phyloP scores from a whole-genome alignment of 2,329 filamentous ascomycete genomes.

The Fusarium sp. region DNA sequence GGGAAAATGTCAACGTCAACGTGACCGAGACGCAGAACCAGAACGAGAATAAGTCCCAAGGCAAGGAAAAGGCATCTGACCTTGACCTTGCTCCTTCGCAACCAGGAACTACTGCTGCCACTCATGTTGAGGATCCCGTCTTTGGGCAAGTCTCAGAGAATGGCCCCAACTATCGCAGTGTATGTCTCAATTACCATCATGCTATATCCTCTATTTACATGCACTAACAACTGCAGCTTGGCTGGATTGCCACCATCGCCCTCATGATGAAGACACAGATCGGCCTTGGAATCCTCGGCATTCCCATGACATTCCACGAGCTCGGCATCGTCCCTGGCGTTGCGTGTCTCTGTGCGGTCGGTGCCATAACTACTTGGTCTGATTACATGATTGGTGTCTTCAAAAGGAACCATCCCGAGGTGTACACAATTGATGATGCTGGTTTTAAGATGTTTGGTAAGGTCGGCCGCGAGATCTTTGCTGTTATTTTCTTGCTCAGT shows the following conservation, averaged over 20 bases:
- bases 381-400: slow-evolving; percentile 64
- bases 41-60: not conserved
- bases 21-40: not conserved
- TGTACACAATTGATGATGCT: slow-evolving; percentile 67
- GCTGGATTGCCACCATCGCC: slow-evolving; percentile 58
- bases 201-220: too few species aligned
- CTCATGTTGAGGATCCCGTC: slow-evolving; percentile 30
- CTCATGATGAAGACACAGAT: slow-evolving; percentile 63
- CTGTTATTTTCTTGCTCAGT: slow-evolving; percentile 54
- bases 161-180: slow-evolving; percentile 51
- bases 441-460: slow-evolving; percentile 62
- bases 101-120: not conserved
- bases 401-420: slow-evolving; percentile 62
- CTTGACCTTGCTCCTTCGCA: slow-evolving; percentile 17
- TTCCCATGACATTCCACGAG: slow-evolving; percentile 60
- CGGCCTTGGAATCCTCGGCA: slow-evolving; percentile 63
- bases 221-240: slow-evolving; percentile 49
- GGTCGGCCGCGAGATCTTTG: slow-evolving; percentile 59
- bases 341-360: slow-evolving; percentile 57
- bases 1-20: not conserved
- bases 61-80: not conserved
- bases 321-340: slow-evolving; percentile 64
- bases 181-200: slow-evolving; percentile 12
- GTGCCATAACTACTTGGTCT: slow-evolving; percentile 62
- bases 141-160: slow-evolving; percentile 44